phyloP scores from a whole-genome alignment of 179 eudicot species.

The Sideroxylon spinosum region DNA sequence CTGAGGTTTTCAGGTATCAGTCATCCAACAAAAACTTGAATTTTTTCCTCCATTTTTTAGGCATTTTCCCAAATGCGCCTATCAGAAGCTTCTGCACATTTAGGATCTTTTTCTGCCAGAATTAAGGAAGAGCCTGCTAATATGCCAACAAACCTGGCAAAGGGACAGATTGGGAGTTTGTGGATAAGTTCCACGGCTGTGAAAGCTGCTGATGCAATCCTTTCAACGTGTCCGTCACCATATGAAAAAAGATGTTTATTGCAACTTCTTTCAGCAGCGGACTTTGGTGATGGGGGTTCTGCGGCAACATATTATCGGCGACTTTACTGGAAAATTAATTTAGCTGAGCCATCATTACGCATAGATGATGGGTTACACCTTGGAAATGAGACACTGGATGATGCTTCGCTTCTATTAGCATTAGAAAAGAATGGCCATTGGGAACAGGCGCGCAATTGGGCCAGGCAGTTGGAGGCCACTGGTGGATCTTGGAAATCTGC shows the following conservation, averaged over 20 bases:
- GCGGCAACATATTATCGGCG: constrained; percentile 58
- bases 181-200: constrained; percentile 84
- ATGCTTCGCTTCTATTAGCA: constrained; percentile 73
- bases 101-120: constrained; percentile 79
- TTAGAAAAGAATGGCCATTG: constrained; percentile 81
- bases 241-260: constrained; percentile 90
- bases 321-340: constrained; percentile 84
- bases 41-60: constrained; percentile 27
- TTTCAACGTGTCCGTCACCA: constrained; percentile 83
- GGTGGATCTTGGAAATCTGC: constrained; percentile 79
- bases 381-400: constrained; percentile 79
- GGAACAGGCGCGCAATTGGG: constrained; percentile 97
- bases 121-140: constrained; percentile 67
- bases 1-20: neutral
- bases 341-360: constrained; percentile 85
- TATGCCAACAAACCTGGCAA: constrained; percentile 30
- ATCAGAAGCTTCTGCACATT: constrained; percentile 89
- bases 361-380: constrained; percentile 65
- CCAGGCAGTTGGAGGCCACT: constrained; percentile 80
- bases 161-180: constrained; percentile 43
- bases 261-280: constrained; percentile 77
- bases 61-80: constrained; percentile 98
- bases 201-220: constrained; percentile 90
- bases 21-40: neutral
- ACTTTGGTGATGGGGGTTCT: constrained; percentile 88